These are phyloP conservation scores for Ceratocystis cacaofunesta DNA, from an alignment of 2,329 filamentous ascomycete species.

Conservation along the genomic window DNA sequence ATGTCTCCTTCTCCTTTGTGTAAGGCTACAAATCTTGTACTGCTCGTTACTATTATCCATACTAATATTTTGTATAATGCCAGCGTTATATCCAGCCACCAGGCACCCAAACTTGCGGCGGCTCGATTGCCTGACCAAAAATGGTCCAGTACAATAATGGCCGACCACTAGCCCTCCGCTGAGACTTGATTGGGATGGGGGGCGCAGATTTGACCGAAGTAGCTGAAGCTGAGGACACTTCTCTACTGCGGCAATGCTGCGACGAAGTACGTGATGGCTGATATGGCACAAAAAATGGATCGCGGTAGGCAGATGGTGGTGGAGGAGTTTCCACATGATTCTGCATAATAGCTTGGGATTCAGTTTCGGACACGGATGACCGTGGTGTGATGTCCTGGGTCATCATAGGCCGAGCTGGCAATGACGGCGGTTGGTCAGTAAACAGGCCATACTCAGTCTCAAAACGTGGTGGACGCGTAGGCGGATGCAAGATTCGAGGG, in stretches of 20 bases:
- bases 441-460: background rate
- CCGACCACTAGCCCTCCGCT: constrained; percentile 1
- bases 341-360: background rate
- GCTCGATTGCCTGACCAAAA: constrained; percentile 9
- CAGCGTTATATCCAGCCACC: constrained; percentile 13
- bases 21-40: too few species aligned
- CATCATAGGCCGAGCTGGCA: background rate
- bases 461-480: background rate
- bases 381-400: background rate
- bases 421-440: background rate
- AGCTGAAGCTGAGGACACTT: background rate
- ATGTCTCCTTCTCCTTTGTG: background rate
- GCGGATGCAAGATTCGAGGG: background rate
- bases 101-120: constrained; percentile 9
- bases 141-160: constrained; percentile 14
- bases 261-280: background rate
- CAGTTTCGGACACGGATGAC: background rate
- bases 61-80: background rate
- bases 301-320: constrained; percentile 7
- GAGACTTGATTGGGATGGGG: constrained; percentile 8
- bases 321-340: constrained; percentile 1
- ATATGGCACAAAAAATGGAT: background rate
- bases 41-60: background rate
- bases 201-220: background rate
- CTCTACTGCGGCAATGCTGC: background rate